Conservation (phyloP, 75 land plant genomes). For the Pinus taeda region DNA sequence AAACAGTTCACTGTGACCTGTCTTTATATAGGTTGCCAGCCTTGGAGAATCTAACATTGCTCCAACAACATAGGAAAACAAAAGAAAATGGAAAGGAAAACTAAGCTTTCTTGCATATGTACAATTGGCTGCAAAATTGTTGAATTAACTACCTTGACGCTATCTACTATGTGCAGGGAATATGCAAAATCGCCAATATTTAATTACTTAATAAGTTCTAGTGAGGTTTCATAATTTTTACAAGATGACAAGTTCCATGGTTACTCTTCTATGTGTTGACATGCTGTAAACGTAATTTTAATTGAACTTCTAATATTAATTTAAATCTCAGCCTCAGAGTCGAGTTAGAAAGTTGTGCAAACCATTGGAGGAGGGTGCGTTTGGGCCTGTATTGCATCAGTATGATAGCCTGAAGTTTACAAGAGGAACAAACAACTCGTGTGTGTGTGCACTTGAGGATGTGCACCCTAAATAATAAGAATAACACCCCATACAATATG, state of each 20-base stretch:
- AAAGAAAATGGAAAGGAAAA: slow-evolving; percentile 71
- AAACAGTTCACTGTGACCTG: background rate
- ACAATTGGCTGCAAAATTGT: background rate
- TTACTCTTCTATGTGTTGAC: background rate
- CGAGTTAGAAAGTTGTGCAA: slow-evolving; percentile 76
- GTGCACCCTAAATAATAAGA: too few species aligned
- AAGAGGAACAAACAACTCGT: too few species aligned
- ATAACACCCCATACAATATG: too few species aligned
- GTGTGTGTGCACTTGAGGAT: too few species aligned
- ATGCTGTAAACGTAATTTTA: background rate
- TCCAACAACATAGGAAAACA: slow-evolving; percentile 90
- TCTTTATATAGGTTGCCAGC: slow-evolving; percentile 53
- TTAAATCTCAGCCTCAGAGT: slow-evolving; percentile 59
- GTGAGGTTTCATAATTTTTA: background rate
- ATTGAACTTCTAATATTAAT: background rate
- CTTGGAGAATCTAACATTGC: slow-evolving; percentile 88
- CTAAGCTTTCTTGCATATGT: slow-evolving; percentile 91
- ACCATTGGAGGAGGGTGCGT: slow-evolving; percentile 79
- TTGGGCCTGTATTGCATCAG: slow-evolving; percentile 78
- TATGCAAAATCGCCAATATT: too few species aligned
- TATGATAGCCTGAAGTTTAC: slow-evolving; percentile 86
- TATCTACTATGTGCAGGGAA: background rate
- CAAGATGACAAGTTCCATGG: background rate
- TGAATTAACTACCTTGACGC: background rate
- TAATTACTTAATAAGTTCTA: background rate